Conservation (phyloP, 1,139 yeast genomes). For the Suhomyces panamericanus region DNA sequence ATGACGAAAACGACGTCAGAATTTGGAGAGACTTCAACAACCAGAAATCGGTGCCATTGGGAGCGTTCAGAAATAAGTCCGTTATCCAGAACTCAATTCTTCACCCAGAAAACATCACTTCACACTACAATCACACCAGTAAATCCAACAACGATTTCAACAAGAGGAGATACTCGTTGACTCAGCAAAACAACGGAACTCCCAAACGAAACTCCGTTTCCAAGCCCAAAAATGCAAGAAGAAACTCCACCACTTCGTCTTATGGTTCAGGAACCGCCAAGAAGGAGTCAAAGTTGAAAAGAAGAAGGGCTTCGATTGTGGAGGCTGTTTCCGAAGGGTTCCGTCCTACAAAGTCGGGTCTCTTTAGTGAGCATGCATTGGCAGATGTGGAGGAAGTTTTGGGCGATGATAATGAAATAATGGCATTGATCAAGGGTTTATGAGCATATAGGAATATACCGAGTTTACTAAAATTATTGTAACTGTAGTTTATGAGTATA, state of each 20-base stretch:
- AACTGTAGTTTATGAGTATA: too few species aligned
- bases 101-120: slow-evolving; percentile 26
- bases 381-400: slow-evolving; percentile 67
- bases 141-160: slow-evolving; percentile 22
- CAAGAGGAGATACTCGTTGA: slow-evolving; percentile 19
- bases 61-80: slow-evolving; percentile 87
- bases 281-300: slow-evolving; percentile 27
- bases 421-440: slow-evolving; percentile 48
- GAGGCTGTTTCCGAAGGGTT: slow-evolving; percentile 78
- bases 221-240: slow-evolving; percentile 14
- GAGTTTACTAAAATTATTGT: not conserved
- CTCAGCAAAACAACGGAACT: slow-evolving; percentile 8
- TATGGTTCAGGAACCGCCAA: slow-evolving; percentile 13
- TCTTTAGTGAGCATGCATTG: slow-evolving; percentile 70
- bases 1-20: slow-evolving; percentile 55
- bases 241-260: slow-evolving; percentile 13
- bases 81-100: slow-evolving; percentile 33
- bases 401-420: slow-evolving; percentile 48
- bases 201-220: slow-evolving; percentile 13
- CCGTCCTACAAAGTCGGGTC: slow-evolving; percentile 70
- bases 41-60: slow-evolving; percentile 67
- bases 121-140: slow-evolving; percentile 26
- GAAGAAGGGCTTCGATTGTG: slow-evolving; percentile 61
- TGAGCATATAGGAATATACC: slow-evolving; percentile 14
- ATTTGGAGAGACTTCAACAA: slow-evolving; percentile 56